Evolutionary conservation across 257 asterid species (phyloP), one percentile per base, ranked within the genome.

Genomic region (Paraleonurus japonicus): DNA sequence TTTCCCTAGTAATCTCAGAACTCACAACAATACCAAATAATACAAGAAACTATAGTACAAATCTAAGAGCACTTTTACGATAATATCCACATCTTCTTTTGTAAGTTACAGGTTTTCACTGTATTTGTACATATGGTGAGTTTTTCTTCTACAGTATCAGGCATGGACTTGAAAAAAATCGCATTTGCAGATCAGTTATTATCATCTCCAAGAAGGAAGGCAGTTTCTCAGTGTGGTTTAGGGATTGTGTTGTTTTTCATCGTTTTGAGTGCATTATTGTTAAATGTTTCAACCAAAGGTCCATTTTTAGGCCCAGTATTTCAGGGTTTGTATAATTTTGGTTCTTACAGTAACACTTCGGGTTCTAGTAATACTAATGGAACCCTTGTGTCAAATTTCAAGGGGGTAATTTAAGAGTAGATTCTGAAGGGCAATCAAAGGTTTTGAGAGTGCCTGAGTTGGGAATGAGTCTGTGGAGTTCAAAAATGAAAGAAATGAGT

Each of bases 191-290:
- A 86, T 74, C 93, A 87, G 72, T 75, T 83, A 1, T 35, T 85
- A 41, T 77, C 88, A 13, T 80, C 90, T 71, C 69, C 83, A 4
- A 75, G 86, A 71, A 84, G 83, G 64, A 89, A 85, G 85, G 81
- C 80, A 28, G 83, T 81, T 81, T 87, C 95, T 19, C 85, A 89
- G 3, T 82, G 85, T 77, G 83, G 90, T 28, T 72, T 89, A 20
- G 85, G 91, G 45, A 16, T 84, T 53, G 35, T 81, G 19, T 65
- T 82, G 58, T 82, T 89, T 53, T 74, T 87, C 41, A 81, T 89
- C 37, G 73, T 85, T 58, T 7, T 89, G 3, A 82, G 83, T 69
- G 79, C 83, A 10, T 74, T 85, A 3, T 58, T 86, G 65, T 81
- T 85, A n/a, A 78, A 81, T 73, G 17, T 66, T 33, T 83, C 98